These are phyloP conservation scores for Arthrobotrys iridis DNA, from an alignment of 2,329 filamentous ascomycete species.

Conservation along the genomic window DNA sequence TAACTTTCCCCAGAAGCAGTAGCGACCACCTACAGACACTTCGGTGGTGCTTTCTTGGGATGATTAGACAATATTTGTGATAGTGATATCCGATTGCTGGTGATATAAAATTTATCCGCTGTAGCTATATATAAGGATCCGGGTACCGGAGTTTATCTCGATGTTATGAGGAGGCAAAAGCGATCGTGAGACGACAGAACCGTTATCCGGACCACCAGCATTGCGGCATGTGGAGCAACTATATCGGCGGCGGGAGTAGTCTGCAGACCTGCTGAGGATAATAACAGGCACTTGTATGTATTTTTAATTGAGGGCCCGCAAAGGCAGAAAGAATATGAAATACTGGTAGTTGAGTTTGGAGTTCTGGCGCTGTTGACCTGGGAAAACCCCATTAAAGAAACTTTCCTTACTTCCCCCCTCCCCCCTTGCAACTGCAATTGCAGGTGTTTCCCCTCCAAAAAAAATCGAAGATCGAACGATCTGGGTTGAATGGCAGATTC, in stretches of 20 bases:
- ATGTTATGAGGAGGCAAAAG: not conserved
- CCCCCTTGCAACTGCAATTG: constrained; percentile 11
- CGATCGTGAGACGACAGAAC: not conserved
- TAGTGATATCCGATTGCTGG: not conserved
- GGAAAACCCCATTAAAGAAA: not conserved
- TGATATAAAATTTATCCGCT: not conserved
- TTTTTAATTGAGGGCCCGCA: not conserved
- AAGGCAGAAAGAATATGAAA: not conserved
- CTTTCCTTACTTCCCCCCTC: not conserved
- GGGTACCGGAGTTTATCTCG: not conserved
- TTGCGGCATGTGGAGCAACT: not conserved
- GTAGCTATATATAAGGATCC: not conserved
- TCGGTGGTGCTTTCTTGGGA: not conserved
- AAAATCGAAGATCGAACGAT: constrained; percentile 23
- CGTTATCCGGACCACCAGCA: constrained; percentile 9
- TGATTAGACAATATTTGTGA: not conserved
- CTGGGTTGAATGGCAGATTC: not conserved
- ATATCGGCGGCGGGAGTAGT: not conserved
- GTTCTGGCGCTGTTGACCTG: constrained; percentile 7
- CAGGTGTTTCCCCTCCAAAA: too few relatives aligned
- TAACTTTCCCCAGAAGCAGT: constrained; percentile 26
- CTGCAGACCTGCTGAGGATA: too few relatives aligned
- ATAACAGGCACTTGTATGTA: too few relatives aligned
- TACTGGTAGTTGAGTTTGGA: not conserved
- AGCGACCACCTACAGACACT: not conserved